phyloP scores from a whole-genome alignment of 257 asterid species.

The Phtheirospermum japonicum region DNA sequence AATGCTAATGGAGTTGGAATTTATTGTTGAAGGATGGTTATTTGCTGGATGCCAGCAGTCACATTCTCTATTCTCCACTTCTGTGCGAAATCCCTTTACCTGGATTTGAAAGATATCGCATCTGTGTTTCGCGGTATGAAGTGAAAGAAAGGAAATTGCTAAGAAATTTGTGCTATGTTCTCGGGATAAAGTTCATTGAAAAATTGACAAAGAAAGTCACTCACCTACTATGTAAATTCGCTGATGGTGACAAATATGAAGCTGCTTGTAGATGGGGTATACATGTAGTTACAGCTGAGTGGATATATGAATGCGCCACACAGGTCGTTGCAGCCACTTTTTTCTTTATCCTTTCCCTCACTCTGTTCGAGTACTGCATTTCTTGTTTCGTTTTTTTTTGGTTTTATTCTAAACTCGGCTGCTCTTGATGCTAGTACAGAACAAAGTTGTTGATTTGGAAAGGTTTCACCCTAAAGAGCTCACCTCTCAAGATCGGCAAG shows the following conservation, averaged over 20 bases:
- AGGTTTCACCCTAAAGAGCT: constrained; percentile 65
- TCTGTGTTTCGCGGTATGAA: constrained; percentile 82
- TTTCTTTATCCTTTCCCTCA: constrained; percentile 25
- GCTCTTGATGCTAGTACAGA: constrained; percentile 52
- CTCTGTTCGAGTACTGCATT: constrained; percentile 20
- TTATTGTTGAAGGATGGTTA: constrained; percentile 61
- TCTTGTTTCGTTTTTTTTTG: background rate
- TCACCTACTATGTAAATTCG: constrained; percentile 75
- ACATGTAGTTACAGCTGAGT: constrained; percentile 69
- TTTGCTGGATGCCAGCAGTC: constrained; percentile 80
- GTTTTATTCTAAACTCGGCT: constrained; percentile 28
- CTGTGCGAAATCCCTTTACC: constrained; percentile 81
- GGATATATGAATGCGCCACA: constrained; percentile 78
- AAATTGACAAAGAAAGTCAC: constrained; percentile 70
- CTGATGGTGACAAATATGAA: constrained; percentile 74
- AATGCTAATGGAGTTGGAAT: constrained; percentile 32
- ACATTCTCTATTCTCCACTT: constrained; percentile 89
- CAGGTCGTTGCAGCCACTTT: constrained; percentile 42
- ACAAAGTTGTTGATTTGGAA: constrained; percentile 63
- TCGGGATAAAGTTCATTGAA: constrained; percentile 66
- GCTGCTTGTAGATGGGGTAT: constrained; percentile 84
- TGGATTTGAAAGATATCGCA: constrained; percentile 61
- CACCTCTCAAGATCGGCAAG: constrained; percentile 64
- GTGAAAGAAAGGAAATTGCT: constrained; percentile 65
- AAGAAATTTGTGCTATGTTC: constrained; percentile 78